Percentiles rank a stretch among this genome's conserved stretches.
phyloP scores from a whole-genome alignment of 768 basidiomycete species.

The Hypholoma sublateritium region DNA sequence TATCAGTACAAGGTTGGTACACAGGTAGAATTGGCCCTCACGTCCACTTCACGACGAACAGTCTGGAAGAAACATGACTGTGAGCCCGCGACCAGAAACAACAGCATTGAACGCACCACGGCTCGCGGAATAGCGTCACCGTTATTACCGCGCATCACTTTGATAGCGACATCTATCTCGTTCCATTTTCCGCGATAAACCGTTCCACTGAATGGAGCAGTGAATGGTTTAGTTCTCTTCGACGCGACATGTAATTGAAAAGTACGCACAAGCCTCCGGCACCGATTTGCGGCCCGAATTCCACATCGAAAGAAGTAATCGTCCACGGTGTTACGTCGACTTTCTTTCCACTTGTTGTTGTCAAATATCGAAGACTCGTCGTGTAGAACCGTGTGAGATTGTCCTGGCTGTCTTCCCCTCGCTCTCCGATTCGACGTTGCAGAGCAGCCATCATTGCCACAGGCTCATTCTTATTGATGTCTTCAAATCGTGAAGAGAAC shows the following conservation, averaged over 20 bases:
- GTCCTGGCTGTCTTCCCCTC: slow-evolving; percentile 8
- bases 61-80: background rate
- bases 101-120: slow-evolving; percentile 6
- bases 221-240: background rate
- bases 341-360: slow-evolving; percentile 16
- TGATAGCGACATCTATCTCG: slow-evolving; percentile 21
- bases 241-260: background rate
- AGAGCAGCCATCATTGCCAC: slow-evolving; percentile 22
- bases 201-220: slow-evolving; percentile 12
- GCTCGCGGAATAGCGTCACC: slow-evolving; percentile 11
- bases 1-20: background rate
- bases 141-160: slow-evolving; percentile 17
- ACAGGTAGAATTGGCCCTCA: background rate
- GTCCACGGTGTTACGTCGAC: slow-evolving; percentile 22
- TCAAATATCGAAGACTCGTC: slow-evolving; percentile 17
- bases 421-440: slow-evolving; percentile 12
- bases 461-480: slow-evolving; percentile 14
- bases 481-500: background rate
- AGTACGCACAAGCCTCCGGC: slow-evolving; percentile 24
- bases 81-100: background rate
- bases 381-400: slow-evolving; percentile 13
- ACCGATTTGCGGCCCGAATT: slow-evolving; percentile 21
- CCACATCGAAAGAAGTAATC: slow-evolving; percentile 25
- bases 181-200: slow-evolving; percentile 23
- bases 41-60: slow-evolving; percentile 7